These are phyloP conservation scores for Acacia crassicarpa DNA, from an alignment of 306 rosid genomes.

Conservation along the genomic window DNA sequence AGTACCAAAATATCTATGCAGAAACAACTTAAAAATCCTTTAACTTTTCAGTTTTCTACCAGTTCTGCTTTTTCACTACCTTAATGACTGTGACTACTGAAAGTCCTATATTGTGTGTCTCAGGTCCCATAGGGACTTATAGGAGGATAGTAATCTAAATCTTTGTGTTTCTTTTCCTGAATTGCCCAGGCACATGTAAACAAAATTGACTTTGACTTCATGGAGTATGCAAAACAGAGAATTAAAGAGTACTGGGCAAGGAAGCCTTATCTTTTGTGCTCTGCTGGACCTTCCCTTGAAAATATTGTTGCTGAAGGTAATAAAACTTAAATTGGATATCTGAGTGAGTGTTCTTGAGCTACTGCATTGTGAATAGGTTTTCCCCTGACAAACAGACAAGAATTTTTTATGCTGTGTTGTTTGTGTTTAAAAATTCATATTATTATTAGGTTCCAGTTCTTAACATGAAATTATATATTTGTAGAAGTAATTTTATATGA, in stretches of 20 bases:
- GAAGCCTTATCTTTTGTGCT: constrained; percentile 42
- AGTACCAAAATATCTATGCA: background rate
- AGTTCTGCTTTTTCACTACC: background rate
- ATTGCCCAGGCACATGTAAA: constrained; percentile 68
- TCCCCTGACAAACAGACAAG: background rate
- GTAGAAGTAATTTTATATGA: background rate
- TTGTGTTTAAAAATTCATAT: background rate
- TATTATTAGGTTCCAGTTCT: background rate
- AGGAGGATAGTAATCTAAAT: background rate
- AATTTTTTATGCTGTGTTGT: background rate
- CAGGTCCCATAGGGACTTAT: background rate
- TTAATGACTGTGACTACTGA: background rate
- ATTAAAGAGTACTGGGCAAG: constrained; percentile 65
- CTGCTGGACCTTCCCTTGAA: constrained; percentile 27
- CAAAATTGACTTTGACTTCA: constrained; percentile 74
- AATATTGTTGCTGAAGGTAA: constrained; percentile 17
- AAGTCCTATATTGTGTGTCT: background rate
- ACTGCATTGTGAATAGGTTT: background rate
- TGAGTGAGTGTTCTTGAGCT: background rate
- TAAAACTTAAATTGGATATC: constrained; percentile 16
- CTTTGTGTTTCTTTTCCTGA: background rate
- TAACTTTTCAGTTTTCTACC: background rate
- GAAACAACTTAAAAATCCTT: background rate
- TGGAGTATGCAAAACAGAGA: constrained; percentile 78
- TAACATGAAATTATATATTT: background rate